Base-by-base conservation (phyloP, 1,284 basidiomycete species). In the Rhodotorula sp. region DNA sequence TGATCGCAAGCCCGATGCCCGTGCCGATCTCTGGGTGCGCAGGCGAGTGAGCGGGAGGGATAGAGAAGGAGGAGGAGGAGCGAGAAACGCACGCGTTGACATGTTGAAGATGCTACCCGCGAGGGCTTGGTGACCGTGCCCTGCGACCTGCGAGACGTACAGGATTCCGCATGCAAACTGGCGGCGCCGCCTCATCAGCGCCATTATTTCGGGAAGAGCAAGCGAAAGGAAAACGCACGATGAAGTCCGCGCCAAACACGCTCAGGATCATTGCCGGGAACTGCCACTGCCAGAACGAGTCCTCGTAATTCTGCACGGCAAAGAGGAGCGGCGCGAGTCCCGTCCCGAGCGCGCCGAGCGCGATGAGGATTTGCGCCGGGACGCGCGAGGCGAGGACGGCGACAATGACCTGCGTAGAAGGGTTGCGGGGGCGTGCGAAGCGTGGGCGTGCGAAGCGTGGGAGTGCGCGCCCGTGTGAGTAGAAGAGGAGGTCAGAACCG, bases 221-320 rank as follows among this genome's bases (percentile, higher is more conserved):
- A 8, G 50, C 27, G 27, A 51, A 19, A 27, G 27, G 12, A 12
- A 56, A 27, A 13, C 51, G 56, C 62, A 70, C 60, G 62, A 71
- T 67, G 50, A 77, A 64, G 54, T 69, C 72, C 27, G 73, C 74
- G 63, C 73, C 62, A 46, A 63, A 63, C 5, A 63, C 62, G 25
- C 39, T 46, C 15, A 63, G 8, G 39, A 63, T 63, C 51, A 91
- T 88, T 1, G 89, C 87, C 8, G 91, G 90, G 83, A 96, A 94
- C 25, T 88, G 89, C 69, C 86, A 90, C 1, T 87, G 87, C 91
- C 91, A 94, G 80, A 90, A 96, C 1, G 87, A 81, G 7, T 84
- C 84, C 6, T 83, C 72, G 0, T 88, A 85, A 25, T 86, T 78
- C 69, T 92, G 88, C 10, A 91, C 79, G 0, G 91, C 90, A 74